Percentiles rank a stretch among this genome's conserved stretches.
Evolutionary conservation across 345 rosid genomes (phyloP).

Genomic region (Gossypium ekmanianum): DNA sequence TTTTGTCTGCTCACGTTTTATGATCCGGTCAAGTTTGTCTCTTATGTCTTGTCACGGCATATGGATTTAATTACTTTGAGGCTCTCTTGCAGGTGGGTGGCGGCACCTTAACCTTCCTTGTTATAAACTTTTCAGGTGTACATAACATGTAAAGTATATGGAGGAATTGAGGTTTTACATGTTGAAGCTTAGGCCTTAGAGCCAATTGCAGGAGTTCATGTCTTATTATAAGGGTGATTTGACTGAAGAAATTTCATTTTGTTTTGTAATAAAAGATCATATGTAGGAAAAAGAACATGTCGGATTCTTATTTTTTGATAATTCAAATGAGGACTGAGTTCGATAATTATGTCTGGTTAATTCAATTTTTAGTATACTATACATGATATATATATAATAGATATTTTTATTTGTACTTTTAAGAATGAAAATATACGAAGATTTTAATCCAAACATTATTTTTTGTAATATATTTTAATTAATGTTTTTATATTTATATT

Average conservation of each 20-base stretch:
- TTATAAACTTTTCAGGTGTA: conserved; percentile 1
- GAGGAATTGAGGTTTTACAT: background rate
- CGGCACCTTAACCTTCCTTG: background rate
- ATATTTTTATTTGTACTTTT: no score
- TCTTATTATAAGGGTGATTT: conserved; percentile 13
- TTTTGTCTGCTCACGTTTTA: conserved; percentile 30
- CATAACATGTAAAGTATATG: conserved; percentile 6
- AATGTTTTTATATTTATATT: no score
- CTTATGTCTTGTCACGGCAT: background rate
- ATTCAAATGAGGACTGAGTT: no score
- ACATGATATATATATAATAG: no score
- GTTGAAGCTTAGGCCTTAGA: background rate
- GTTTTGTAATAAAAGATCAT: background rate
- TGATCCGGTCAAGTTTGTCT: conserved; percentile 5
- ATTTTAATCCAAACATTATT: no score
- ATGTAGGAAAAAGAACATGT: background rate
- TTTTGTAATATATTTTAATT: no score
- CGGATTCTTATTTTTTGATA: background rate
- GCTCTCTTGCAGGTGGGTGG: background rate
- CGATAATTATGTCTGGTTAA: no score
- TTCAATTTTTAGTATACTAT: no score
- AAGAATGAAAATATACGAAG: no score
- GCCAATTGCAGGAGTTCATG: conserved; percentile 5
- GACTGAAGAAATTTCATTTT: conserved; percentile 1
- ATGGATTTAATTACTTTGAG: background rate